Percentiles rank a stretch among this genome's conserved stretches.
phyloP scores from a whole-genome alignment of 305 asterid genomes.

The Solanum hybrid region DNA sequence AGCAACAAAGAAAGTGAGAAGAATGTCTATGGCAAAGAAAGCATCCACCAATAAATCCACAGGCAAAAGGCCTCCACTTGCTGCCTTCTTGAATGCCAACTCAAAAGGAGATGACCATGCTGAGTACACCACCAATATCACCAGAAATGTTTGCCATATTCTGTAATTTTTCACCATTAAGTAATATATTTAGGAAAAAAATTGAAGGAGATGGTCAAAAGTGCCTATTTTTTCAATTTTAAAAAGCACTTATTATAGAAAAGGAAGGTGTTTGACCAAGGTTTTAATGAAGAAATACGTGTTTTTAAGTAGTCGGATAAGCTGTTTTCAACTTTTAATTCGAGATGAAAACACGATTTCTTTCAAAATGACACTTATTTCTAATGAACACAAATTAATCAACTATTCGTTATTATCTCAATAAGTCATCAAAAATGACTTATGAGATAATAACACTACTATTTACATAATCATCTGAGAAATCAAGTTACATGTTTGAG shows the following conservation, averaged over 20 bases:
- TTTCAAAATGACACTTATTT: background rate
- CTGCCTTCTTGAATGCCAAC: slow-evolving; percentile 63
- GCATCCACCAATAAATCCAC: slow-evolving; percentile 69
- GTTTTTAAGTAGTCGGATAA: background rate
- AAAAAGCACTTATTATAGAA: background rate
- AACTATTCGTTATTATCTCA: background rate
- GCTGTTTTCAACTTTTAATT: background rate
- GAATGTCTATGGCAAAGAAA: slow-evolving; percentile 60
- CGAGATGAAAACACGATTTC: background rate
- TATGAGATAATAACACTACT: background rate
- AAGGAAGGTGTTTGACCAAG: background rate
- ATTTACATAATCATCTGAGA: background rate
- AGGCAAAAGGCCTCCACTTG: slow-evolving; percentile 57
- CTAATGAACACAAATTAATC: background rate
- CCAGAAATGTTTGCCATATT: slow-evolving; percentile 81
- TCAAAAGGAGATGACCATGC: slow-evolving; percentile 96
- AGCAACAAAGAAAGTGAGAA: slow-evolving; percentile 79
- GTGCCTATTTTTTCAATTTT: background rate
- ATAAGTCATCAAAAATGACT: background rate
- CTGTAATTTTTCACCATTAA: slow-evolving; percentile 23
- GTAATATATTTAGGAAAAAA: background rate
- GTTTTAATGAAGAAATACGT: background rate
- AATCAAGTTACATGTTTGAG: background rate
- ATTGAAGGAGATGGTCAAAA: background rate
- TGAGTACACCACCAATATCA: slow-evolving; percentile 78